Percentiles rank a stretch among this genome's conserved stretches.
Conservation (phyloP, 495 filamentous ascomycete species). For the Oidiodendron maius region DNA sequence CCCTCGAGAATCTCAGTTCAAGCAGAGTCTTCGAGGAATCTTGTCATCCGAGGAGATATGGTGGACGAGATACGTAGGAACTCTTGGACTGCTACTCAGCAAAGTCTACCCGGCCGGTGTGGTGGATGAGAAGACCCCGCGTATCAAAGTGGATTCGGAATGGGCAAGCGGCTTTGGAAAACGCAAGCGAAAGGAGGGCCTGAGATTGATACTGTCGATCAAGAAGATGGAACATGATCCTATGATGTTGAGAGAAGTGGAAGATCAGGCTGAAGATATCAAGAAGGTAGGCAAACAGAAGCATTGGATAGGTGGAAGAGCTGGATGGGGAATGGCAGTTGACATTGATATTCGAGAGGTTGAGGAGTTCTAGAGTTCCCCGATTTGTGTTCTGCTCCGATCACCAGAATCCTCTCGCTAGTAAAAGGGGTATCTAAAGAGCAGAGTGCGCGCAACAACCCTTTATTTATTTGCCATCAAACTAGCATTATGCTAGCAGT, state of each 20-base stretch:
- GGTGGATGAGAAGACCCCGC: constrained; percentile 22
- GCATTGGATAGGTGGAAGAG: constrained; percentile 39
- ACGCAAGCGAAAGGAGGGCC: constrained; percentile 25
- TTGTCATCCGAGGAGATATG: constrained; percentile 21
- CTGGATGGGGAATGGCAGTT: constrained; percentile 21
- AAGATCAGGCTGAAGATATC: constrained; percentile 34
- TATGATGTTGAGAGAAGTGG: constrained; percentile 20
- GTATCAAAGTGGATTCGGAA: constrained; percentile 24
- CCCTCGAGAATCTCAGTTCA: constrained; percentile 14
- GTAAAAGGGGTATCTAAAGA: no score
- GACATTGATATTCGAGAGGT: no score
- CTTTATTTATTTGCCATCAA: no score
- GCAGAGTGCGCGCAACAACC: no score
- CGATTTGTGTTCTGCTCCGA: no score
- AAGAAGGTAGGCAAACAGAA: constrained; percentile 57
- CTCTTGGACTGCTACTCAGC: constrained; percentile 11
- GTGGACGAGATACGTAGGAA: constrained; percentile 16
- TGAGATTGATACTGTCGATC: constrained; percentile 27
- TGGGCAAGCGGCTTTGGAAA: constrained; percentile 30
- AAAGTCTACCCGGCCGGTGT: constrained; percentile 44
- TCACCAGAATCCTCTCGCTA: no score
- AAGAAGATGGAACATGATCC: constrained; percentile 20
- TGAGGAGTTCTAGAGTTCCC: no score
- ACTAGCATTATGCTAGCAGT: no score
- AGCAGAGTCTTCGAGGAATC: constrained; percentile 8